These are phyloP conservation scores for Metschnikowia dekortorum DNA, from an alignment of 805 yeast genomes.

Conservation along the genomic window DNA sequence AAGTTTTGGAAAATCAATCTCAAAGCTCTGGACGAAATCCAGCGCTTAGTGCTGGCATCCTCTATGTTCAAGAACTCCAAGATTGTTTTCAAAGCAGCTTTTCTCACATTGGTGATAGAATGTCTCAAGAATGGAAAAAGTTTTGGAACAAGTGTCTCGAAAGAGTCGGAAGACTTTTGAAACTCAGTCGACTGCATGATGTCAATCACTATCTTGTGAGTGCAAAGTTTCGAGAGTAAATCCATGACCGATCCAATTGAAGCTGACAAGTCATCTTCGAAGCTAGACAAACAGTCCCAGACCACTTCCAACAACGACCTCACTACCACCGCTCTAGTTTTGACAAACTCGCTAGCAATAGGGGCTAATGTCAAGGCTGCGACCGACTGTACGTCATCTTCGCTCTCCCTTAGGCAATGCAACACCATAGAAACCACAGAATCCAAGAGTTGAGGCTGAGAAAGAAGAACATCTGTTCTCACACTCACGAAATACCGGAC, in stretches of 20 bases:
- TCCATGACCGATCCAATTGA: slow-evolving; percentile 97
- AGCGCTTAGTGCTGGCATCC: slow-evolving; percentile 49
- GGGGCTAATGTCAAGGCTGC: slow-evolving; percentile 93
- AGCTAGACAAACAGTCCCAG: slow-evolving; percentile 84
- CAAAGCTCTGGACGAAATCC: slow-evolving; percentile 75
- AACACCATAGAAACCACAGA: slow-evolving; percentile 79
- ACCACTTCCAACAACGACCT: slow-evolving; percentile 58
- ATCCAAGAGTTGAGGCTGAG: slow-evolving; percentile 55
- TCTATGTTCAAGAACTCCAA: slow-evolving; percentile 64
- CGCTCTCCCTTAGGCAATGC: slow-evolving; percentile 71
- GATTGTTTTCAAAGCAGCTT: slow-evolving; percentile 78
- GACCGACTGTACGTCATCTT: slow-evolving; percentile 96
- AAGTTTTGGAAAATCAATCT: slow-evolving; percentile 83
- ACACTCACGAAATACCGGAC: slow-evolving; percentile 88
- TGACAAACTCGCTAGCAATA: slow-evolving; percentile 82
- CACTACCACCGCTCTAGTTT: slow-evolving; percentile 48
- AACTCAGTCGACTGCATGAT: slow-evolving; percentile 61
- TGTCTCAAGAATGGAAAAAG: slow-evolving; percentile 91
- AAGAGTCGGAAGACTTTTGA: slow-evolving; percentile 50
- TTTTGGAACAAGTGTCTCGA: slow-evolving; percentile 79
- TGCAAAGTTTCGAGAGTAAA: slow-evolving; percentile 78
- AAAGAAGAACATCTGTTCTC: slow-evolving; percentile 69
- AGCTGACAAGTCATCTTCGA: slow-evolving; percentile 90
- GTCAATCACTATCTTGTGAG: slow-evolving; percentile 71
- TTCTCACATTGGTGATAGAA: slow-evolving; percentile 86